phyloP scores from a whole-genome alignment of 2,329 filamentous ascomycete genomes.

The Basipetospora chlamydospora region DNA sequence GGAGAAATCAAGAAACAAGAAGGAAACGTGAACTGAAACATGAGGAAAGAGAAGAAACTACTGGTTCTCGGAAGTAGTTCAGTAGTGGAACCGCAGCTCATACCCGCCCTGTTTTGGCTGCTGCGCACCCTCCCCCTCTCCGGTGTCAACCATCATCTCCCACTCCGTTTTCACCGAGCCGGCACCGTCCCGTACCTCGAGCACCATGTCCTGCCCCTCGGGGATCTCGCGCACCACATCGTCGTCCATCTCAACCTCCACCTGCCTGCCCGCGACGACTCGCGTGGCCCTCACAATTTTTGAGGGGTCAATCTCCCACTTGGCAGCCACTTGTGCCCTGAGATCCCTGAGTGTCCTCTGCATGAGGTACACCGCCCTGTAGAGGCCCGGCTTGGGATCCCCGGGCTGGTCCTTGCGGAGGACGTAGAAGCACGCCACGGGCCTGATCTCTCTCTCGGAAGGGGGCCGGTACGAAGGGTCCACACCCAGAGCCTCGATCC shows the following conservation, averaged over 20 bases:
- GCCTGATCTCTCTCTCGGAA: slow-evolving; percentile 51
- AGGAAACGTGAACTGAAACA: background rate
- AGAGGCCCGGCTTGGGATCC: slow-evolving; percentile 35
- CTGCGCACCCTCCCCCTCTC: slow-evolving; percentile 2
- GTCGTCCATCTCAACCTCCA: slow-evolving; percentile 81
- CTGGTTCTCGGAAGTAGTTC: no score
- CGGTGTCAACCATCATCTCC: slow-evolving; percentile 6
- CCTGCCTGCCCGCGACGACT: slow-evolving; percentile 55
- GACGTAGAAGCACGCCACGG: slow-evolving; percentile 81
- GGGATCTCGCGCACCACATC: slow-evolving; percentile 70
- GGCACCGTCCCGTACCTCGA: slow-evolving; percentile 1
- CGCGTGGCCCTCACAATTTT: slow-evolving; percentile 59
- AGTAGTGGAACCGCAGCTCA: slow-evolving; percentile 4
- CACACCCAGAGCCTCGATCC: slow-evolving; percentile 87
- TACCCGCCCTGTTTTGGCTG: background rate
- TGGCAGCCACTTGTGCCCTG: slow-evolving; percentile 55
- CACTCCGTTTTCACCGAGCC: slow-evolving; percentile 3
- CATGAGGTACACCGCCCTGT: slow-evolving; percentile 71
- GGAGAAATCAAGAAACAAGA: no score
- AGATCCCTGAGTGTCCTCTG: slow-evolving; percentile 65
- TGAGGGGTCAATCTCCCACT: slow-evolving; percentile 65
- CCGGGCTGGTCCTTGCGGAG: slow-evolving; percentile 31
- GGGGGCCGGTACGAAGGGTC: slow-evolving; percentile 74
- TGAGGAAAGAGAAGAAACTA: no score
- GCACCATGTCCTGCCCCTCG: slow-evolving; percentile 55